Percentiles rank a stretch among this genome's conserved stretches.
Conservation (phyloP, 306 rosid genomes). For the Rubus idaeus region DNA sequence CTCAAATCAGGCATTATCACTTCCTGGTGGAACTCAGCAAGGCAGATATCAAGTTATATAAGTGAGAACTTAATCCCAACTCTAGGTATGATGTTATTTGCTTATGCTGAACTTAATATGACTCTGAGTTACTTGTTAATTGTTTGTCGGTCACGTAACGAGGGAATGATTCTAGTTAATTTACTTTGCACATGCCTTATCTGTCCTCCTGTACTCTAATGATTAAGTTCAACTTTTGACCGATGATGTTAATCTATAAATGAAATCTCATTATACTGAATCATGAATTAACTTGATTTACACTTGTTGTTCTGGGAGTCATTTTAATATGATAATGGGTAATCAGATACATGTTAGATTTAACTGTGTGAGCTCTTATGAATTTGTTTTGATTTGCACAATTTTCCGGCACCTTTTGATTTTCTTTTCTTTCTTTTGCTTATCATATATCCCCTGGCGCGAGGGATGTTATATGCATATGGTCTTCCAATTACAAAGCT, state of each 20-base stretch:
- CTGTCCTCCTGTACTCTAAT: neutral
- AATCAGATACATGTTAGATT: neutral
- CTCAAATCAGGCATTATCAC: conserved; percentile 79
- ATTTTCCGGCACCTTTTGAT: conserved; percentile 33
- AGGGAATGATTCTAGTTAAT: neutral
- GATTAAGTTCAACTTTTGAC: neutral
- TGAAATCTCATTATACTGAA: neutral
- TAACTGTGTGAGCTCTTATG: conserved; percentile 18
- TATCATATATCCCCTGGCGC: conserved; percentile 30
- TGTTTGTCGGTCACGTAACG: neutral
- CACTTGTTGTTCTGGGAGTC: neutral
- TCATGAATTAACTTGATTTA: neutral
- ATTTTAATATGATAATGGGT: neutral
- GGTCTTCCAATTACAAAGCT: conserved; percentile 38
- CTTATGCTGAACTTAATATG: conserved; percentile 7
- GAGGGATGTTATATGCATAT: conserved; percentile 47
- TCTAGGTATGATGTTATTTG: conserved; percentile 6
- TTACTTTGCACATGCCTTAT: neutral
- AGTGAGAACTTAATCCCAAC: conserved; percentile 42
- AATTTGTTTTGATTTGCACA: conserved; percentile 23
- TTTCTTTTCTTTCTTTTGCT: conserved; percentile 36
- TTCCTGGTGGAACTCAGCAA: conserved; percentile 87
- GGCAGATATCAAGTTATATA: conserved; percentile 88
- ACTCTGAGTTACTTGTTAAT: conserved; percentile 1
- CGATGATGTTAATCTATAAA: neutral